A percentile compares a stretch with the other conserved stretches of the same genome.
Conservation (phyloP, 1,139 yeast genomes). For the Geotrichum phurueaensis region DNA sequence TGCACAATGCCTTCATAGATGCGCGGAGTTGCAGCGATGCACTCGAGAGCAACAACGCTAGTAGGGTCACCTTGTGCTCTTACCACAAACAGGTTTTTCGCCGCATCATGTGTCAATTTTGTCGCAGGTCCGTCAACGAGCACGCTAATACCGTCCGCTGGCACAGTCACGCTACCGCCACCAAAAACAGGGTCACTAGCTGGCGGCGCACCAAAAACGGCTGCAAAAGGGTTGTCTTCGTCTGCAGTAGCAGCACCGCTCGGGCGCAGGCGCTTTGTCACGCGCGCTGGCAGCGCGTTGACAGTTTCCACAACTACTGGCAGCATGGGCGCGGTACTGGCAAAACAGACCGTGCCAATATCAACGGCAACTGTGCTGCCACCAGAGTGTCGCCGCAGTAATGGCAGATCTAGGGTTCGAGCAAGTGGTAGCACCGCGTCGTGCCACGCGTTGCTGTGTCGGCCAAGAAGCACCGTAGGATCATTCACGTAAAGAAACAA, state of each 20-base stretch:
- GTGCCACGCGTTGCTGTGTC: constrained; percentile 91
- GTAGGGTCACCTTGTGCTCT: constrained; percentile 43
- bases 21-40: constrained; percentile 71
- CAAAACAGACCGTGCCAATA: constrained; percentile 79
- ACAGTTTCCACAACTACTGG: constrained; percentile 47
- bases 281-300: constrained; percentile 33
- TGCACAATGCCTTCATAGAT: constrained; percentile 97
- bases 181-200: background rate
- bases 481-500: constrained; percentile 67
- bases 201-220: background rate
- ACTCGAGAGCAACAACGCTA: constrained; percentile 86
- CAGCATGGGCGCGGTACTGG: constrained; percentile 59
- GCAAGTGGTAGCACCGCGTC: constrained; percentile 68
- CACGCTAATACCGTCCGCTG: background rate
- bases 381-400: constrained; percentile 75
- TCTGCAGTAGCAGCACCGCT: background rate
- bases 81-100: constrained; percentile 39
- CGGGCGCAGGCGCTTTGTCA: constrained; percentile 4
- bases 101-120: constrained; percentile 55
- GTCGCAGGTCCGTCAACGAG: constrained; percentile 30
- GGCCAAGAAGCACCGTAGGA: constrained; percentile 87
- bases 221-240: constrained; percentile 2
- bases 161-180: background rate
- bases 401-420: constrained; percentile 49
- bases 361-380: constrained; percentile 98